A percentile compares a stretch with the other conserved stretches of the same genome.
phyloP scores from a whole-genome alignment of 352 stramenopile genomes.

The Phytophthora idaei region DNA sequence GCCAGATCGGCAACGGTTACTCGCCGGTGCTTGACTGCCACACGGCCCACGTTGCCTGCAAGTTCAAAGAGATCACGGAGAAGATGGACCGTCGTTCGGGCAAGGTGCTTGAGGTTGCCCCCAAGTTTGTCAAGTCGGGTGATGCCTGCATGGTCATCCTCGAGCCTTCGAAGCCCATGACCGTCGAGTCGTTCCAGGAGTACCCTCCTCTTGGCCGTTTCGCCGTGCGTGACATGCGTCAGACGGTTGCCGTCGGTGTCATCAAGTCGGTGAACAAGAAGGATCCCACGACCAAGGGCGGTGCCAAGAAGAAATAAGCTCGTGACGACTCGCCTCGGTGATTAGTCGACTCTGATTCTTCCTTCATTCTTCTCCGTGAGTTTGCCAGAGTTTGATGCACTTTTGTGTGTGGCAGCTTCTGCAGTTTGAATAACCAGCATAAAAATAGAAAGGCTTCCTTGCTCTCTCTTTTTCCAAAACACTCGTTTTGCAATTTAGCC shows the following conservation, averaged over 20 bases:
- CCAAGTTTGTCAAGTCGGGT: slow-evolving; percentile 95
- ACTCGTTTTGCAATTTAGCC: not conserved
- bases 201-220: slow-evolving; percentile 97
- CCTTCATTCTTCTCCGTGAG: slow-evolving; percentile 33
- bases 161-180: slow-evolving; percentile 93
- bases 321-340: slow-evolving; percentile 25
- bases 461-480: slow-evolving; percentile 25
- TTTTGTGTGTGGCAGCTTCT: slow-evolving; percentile 32
- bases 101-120: slow-evolving; percentile 94
- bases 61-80: slow-evolving; percentile 94
- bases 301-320: slow-evolving; percentile 54
- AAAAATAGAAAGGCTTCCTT: slow-evolving; percentile 50
- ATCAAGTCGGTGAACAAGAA: slow-evolving; percentile 95
- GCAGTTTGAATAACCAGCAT: slow-evolving; percentile 50
- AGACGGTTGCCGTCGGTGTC: slow-evolving; percentile 97
- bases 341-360: slow-evolving; percentile 28
- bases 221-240: slow-evolving; percentile 96
- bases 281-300: slow-evolving; percentile 45
- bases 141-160: slow-evolving; percentile 97
- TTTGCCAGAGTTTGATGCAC: slow-evolving; percentile 32
- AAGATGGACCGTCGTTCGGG: slow-evolving; percentile 97
- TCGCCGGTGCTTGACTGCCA: slow-evolving; percentile 97
- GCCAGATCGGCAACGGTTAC: slow-evolving; percentile 94
- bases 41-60: slow-evolving; percentile 96
- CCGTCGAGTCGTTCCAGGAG: slow-evolving; percentile 96